Evolutionary conservation across 768 basidiomycete species (phyloP).

Genomic region (Pleurotus pulmonarius): DNA sequence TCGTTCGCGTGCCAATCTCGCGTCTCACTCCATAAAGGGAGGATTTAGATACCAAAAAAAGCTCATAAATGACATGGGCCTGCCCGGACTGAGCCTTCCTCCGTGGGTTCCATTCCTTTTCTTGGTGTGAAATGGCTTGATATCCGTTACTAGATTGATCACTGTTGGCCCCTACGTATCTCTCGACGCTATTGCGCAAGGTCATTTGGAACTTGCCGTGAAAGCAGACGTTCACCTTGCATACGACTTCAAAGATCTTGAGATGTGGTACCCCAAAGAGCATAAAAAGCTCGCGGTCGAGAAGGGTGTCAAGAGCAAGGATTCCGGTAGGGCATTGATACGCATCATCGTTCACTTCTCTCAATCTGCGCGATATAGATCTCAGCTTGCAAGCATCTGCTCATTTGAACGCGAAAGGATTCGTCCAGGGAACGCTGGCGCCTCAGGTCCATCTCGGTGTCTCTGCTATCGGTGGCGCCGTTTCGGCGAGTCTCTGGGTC

Average conservation of each 20-base stretch:
- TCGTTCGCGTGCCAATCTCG: not conserved
- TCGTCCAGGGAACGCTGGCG: not conserved
- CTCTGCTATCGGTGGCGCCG: not conserved
- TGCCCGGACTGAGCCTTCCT: not conserved
- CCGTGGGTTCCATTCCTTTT: not conserved
- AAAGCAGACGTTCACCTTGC: not conserved
- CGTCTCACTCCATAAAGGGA: not conserved
- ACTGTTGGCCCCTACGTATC: not conserved
- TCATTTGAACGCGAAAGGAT: not conserved
- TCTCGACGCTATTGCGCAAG: not conserved
- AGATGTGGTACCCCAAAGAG: slow-evolving; percentile 1
- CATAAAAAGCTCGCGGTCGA: not conserved
- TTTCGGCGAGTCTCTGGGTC: not conserved
- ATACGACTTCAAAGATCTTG: not conserved
- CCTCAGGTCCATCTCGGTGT: not conserved
- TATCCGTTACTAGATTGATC: not conserved
- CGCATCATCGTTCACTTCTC: too few species aligned
- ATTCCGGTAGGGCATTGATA: too few species aligned
- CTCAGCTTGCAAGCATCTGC: not conserved
- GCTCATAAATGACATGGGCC: not conserved
- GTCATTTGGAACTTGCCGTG: not conserved
- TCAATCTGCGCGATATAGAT: too few species aligned
- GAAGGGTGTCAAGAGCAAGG: not conserved
- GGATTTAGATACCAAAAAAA: not conserved
- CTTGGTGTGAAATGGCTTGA: not conserved